These are phyloP conservation scores for Claviceps paspali DNA, from an alignment of 2,329 filamentous ascomycete genomes.

Conservation along the genomic window DNA sequence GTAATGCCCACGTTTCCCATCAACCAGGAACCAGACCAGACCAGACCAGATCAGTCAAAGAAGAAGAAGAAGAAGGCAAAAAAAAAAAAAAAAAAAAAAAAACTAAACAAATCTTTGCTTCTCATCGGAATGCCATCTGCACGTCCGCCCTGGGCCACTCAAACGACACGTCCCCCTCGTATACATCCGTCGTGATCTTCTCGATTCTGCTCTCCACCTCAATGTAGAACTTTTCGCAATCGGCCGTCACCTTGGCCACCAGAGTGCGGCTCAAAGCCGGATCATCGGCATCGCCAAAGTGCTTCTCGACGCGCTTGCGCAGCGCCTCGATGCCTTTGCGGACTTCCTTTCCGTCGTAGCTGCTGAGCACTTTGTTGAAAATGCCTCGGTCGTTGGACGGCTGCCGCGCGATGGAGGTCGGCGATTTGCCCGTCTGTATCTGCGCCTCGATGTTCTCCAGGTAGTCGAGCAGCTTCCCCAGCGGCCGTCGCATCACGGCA, in stretches of 20 bases:
- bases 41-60: no score
- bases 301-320: conserved; percentile 87
- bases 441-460: conserved; percentile 75
- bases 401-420: conserved; percentile 55
- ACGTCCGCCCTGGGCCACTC: conserved; percentile 53
- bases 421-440: conserved; percentile 41
- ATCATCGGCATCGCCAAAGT: conserved; percentile 83
- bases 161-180: conserved; percentile 47
- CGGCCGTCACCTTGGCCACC: conserved; percentile 40
- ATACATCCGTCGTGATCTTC: conserved; percentile 44
- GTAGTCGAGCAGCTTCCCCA: conserved; percentile 84
- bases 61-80: no score
- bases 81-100: no score
- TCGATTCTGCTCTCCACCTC: conserved; percentile 46
- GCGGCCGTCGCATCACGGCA: conserved; percentile 73
- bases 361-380: conserved; percentile 73
- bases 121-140: conserved; percentile 36
- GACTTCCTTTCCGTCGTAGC: conserved; percentile 72
- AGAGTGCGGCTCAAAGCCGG: conserved; percentile 45
- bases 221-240: conserved; percentile 48
- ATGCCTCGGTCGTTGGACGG: conserved; percentile 68
- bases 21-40: no score
- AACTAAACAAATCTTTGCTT: neutral
- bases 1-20: no score
- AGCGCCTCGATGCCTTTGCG: conserved; percentile 80